Evolutionary conservation across 1,284 basidiomycete species (phyloP).

Genomic region (Rhizoctonia solani): DNA sequence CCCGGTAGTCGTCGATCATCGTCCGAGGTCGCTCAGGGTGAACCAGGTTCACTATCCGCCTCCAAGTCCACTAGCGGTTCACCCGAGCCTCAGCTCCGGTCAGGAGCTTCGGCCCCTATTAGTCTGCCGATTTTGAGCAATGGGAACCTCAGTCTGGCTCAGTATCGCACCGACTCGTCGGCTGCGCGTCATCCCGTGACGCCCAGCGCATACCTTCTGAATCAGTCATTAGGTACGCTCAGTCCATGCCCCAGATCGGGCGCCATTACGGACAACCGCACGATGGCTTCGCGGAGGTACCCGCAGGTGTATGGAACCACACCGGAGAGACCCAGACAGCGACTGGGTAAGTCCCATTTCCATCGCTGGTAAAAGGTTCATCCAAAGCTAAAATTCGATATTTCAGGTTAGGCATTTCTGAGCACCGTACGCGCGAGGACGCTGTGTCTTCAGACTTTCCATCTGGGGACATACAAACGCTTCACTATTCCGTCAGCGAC

Average conservation of each 20-base stretch:
- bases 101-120: conserved; percentile 1
- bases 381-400: neutral
- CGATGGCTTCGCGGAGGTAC: conserved; percentile 1
- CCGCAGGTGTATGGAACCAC: conserved; percentile 1
- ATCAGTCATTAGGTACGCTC: conserved; percentile 15
- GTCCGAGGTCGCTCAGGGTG: conserved; percentile 5
- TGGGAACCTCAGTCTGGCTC: conserved; percentile 10
- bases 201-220: neutral
- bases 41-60: neutral
- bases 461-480: neutral
- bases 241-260: conserved; percentile 31
- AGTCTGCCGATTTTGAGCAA: conserved; percentile 23
- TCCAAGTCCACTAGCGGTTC: conserved; percentile 10
- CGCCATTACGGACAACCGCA: neutral
- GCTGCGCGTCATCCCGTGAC: neutral
- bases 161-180: neutral
- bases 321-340: too few relatives aligned
- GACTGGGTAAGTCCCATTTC: neutral
- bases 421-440: neutral
- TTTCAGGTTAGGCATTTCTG: neutral
- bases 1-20: conserved; percentile 9
- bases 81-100: neutral
- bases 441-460: conserved; percentile 1
- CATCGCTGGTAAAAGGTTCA: neutral
- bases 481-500: conserved; percentile 15